Evolutionary conservation across 176 grass and related monocot species (phyloP).

Genomic region (Avena eriantha): DNA sequence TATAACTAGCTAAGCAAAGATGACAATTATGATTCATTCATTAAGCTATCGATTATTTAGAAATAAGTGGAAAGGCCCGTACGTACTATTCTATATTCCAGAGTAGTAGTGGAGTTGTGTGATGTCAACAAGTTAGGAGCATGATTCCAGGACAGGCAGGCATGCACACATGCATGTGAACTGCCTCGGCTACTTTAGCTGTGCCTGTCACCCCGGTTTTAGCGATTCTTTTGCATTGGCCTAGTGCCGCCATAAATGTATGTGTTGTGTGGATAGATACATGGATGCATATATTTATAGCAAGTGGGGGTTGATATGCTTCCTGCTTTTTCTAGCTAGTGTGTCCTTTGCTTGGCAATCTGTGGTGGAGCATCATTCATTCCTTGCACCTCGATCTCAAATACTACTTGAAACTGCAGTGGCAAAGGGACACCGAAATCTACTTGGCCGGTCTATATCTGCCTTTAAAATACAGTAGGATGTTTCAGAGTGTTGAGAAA

Average conservation of each 20-base stretch:
- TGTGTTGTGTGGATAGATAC: slow-evolving; percentile 44
- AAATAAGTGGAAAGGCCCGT: slow-evolving; percentile 26
- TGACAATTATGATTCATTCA: slow-evolving; percentile 31
- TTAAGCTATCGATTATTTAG: slow-evolving; percentile 36
- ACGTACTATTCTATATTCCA: slow-evolving; percentile 45
- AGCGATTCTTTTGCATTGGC: slow-evolving; percentile 39
- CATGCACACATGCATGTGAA: slow-evolving; percentile 53
- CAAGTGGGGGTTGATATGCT: slow-evolving; percentile 55
- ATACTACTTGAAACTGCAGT: slow-evolving; percentile 41
- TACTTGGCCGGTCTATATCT: slow-evolving; percentile 13
- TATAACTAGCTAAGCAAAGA: slow-evolving; percentile 24
- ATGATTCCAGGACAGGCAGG: slow-evolving; percentile 61
- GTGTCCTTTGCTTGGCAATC: slow-evolving; percentile 41
- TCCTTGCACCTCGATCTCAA: slow-evolving; percentile 25
- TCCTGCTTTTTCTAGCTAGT: slow-evolving; percentile 46
- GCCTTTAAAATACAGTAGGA: slow-evolving; percentile 41
- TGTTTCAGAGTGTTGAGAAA: slow-evolving; percentile 44
- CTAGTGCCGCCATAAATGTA: slow-evolving; percentile 48
- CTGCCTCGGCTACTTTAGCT: slow-evolving; percentile 48
- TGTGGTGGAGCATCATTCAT: slow-evolving; percentile 44
- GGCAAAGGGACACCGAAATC: neutral
- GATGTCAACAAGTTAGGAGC: slow-evolving; percentile 61
- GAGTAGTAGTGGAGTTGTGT: slow-evolving; percentile 39
- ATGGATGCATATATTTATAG: slow-evolving; percentile 58
- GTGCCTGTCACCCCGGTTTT: slow-evolving; percentile 35